Conservation (phyloP, 2,329 filamentous ascomycete genomes). For the Emmonsiellopsis sp. region DNA sequence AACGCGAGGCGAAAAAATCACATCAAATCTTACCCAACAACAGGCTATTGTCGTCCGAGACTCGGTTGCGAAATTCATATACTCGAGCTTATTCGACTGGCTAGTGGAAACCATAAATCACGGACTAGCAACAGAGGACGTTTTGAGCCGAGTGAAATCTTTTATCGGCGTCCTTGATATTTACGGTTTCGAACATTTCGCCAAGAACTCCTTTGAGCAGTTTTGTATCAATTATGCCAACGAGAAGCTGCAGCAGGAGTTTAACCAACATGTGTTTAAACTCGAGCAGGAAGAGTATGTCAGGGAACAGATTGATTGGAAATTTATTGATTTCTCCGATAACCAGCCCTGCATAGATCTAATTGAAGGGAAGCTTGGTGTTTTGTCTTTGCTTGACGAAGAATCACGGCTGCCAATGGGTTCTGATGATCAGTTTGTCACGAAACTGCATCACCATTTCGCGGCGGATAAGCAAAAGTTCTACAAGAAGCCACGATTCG, state of each 20-base stretch:
- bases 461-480: constrained; percentile 84
- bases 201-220: constrained; percentile 98
- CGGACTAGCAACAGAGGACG: constrained; percentile 79
- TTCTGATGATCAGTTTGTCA: constrained; percentile 92
- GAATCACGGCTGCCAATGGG: constrained; percentile 96
- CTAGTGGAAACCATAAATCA: constrained; percentile 93
- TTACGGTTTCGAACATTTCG: constrained; percentile 98
- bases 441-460: constrained; percentile 91
- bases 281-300: constrained; percentile 97
- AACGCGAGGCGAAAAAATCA: constrained; percentile 94
- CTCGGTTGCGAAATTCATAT: constrained; percentile 97
- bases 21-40: constrained; percentile 85
- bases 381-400: constrained; percentile 86
- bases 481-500: constrained; percentile 97
- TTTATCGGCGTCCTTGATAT: constrained; percentile 99
- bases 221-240: constrained; percentile 99
- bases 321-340: constrained; percentile 98
- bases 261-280: constrained; percentile 99
- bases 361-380: constrained; percentile 92
- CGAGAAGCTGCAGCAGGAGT: constrained; percentile 97
- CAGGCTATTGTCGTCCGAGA: constrained; percentile 92
- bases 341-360: constrained; percentile 98
- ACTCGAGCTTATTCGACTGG: constrained; percentile 98
- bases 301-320: constrained; percentile 95
- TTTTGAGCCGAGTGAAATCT: constrained; percentile 68